These are phyloP conservation scores for Boletus reticulatus DNA, from an alignment of 768 basidiomycete genomes.

Conservation along the genomic window DNA sequence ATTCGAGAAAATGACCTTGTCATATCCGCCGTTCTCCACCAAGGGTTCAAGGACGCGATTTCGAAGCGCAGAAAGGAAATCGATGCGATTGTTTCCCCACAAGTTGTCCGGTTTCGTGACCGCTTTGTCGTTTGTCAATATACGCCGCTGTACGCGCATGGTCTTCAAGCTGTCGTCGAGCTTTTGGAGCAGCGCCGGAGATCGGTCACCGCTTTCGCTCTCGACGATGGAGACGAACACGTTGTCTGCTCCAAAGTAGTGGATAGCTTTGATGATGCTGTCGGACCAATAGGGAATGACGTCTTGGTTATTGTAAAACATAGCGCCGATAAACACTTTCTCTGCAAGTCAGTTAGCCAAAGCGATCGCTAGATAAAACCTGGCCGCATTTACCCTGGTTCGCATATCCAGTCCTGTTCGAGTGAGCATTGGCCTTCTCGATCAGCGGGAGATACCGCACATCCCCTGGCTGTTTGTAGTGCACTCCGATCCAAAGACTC, in stretches of 20 bases:
- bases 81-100: background rate
- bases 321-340: conserved; percentile 26
- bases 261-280: conserved; percentile 33
- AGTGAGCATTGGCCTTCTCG: conserved; percentile 9
- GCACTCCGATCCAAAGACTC: conserved; percentile 2
- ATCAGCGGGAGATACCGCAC: conserved; percentile 14
- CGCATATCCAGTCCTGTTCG: conserved; percentile 11
- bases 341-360: background rate
- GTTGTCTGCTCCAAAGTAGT: conserved; percentile 41
- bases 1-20: conserved; percentile 42
- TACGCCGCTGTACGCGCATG: conserved; percentile 13
- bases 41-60: conserved; percentile 44
- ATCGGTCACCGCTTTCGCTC: conserved; percentile 28
- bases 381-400: conserved; percentile 8
- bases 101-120: conserved; percentile 8
- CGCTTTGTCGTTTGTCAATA: conserved; percentile 8
- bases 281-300: conserved; percentile 41
- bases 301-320: conserved; percentile 38
- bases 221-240: conserved; percentile 44
- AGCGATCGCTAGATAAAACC: no score
- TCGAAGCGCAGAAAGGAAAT: conserved; percentile 27
- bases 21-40: conserved; percentile 33
- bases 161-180: conserved; percentile 6
- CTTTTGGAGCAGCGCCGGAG: conserved; percentile 8
- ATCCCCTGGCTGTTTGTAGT: conserved; percentile 7